Evolutionary conservation across 2,329 filamentous ascomycete genomes (phyloP), one percentile per base, ranked within the genome.

Genomic region (Xylaria sp.): DNA sequence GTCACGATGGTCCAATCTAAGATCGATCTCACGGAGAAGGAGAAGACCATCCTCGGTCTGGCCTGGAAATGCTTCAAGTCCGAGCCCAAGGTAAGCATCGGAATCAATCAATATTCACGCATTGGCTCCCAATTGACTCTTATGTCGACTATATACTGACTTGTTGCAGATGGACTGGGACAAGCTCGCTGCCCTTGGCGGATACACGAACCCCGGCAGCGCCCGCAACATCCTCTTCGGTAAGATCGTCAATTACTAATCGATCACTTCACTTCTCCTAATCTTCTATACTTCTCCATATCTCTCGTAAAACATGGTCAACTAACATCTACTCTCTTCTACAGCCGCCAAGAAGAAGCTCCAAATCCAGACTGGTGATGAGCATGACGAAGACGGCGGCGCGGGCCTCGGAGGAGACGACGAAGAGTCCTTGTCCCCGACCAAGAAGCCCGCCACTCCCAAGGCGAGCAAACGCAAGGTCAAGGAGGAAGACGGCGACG

Each of bases 21-120:
- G 13, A 54, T 9, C 18, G 58, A 61, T 0, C 57, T 68, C 23
- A 58, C 65, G 13, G 62, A 64, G 7, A 66, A 64, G 52, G 67
- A 68, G 51, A 30, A 49, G 16, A 23, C n/a, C 3, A 53, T 66
- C 11, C 60, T 68, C 6, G 62, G 53, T 1, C 23, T 63, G 4
- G 62, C 63, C 13, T 67, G 63, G 63, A 47, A 50, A 8, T 69
- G 66, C 57, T 62, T 67, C 53, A 59, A 59, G 46, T 11, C 39
- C 1, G 30, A 54, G 2, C 63, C 66, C 1, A 61, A 68, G 53
- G 67, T 68, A 59, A 37, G 42, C 63, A 5, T 30, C 5, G 23
- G 23, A 30, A 30, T 30, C 23, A 30, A 30, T 30, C 23, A 30
- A 30, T 30, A 16, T 5, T 30, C 23, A 30, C 23, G 23, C 23